These are phyloP conservation scores for Trichopus zeylanicus DNA, from an alignment of 116 monocot species.

Conservation along the genomic window DNA sequence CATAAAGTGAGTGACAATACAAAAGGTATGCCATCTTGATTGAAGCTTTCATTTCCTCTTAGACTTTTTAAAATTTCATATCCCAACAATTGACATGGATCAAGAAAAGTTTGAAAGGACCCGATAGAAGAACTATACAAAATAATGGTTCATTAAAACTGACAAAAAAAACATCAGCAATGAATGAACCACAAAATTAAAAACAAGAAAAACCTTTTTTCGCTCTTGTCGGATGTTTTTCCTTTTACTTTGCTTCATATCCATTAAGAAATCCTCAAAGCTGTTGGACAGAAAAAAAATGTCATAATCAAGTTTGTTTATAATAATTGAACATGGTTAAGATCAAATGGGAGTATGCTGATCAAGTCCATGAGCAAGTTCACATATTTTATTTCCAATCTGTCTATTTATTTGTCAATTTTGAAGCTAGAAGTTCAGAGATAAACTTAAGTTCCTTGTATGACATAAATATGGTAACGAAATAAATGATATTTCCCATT, in stretches of 20 bases:
- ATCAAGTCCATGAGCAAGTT: no score
- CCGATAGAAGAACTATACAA: neutral
- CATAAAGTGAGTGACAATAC: no score
- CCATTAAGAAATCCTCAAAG: conserved; percentile 98
- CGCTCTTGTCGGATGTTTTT: conserved; percentile 89
- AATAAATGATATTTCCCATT: no score
- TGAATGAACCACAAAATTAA: neutral
- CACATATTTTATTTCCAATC: no score
- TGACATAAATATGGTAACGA: no score
- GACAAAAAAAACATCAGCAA: neutral
- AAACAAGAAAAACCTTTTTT: conserved; percentile 76
- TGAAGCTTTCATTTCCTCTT: neutral
- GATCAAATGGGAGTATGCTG: neutral
- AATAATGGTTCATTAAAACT: neutral
- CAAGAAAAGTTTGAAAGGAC: neutral
- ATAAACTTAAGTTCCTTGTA: no score
- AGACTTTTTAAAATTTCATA: no score
- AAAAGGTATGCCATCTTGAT: no score
- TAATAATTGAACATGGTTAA: neutral
- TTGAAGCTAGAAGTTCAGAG: no score
- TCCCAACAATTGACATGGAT: neutral
- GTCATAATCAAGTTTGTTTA: neutral
- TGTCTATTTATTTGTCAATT: no score
- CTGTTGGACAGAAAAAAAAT: conserved; percentile 22
- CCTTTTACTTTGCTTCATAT: conserved; percentile 91